A percentile compares a stretch with the other conserved stretches of the same genome.
Evolutionary conservation across 176 grass and related monocot species (phyloP).

Genomic region (Microstegium vimineum): DNA sequence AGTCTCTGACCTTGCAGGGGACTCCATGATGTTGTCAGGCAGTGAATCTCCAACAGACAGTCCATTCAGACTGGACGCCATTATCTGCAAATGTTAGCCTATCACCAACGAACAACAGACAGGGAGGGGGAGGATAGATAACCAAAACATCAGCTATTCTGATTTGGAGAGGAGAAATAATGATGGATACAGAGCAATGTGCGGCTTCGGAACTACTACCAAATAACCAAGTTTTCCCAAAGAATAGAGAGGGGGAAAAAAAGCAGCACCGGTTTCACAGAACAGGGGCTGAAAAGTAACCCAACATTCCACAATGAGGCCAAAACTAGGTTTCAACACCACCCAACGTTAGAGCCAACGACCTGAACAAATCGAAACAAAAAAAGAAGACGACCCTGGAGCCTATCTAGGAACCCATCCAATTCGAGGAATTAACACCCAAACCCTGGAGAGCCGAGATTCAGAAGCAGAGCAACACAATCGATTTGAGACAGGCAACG

Average conservation of each 20-base stretch:
- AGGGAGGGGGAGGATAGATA: too few species aligned
- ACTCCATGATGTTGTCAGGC: slow-evolving; percentile 82
- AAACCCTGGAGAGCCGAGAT: neutral
- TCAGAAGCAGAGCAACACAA: neutral
- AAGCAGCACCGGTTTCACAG: neutral
- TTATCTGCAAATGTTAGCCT: slow-evolving; percentile 15
- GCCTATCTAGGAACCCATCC: neutral
- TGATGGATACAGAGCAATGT: neutral
- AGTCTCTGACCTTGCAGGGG: slow-evolving; percentile 72
- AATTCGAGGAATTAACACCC: neutral
- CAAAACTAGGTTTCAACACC: neutral
- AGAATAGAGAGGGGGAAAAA: neutral
- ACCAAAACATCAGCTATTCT: neutral
- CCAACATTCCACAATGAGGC: neutral
- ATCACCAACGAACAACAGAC: neutral
- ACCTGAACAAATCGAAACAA: neutral
- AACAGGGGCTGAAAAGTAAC: neutral
- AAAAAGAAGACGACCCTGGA: neutral
- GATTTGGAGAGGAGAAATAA: neutral
- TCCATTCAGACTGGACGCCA: slow-evolving; percentile 66
- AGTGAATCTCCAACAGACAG: slow-evolving; percentile 84
- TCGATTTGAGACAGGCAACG: neutral
- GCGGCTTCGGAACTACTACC: neutral
- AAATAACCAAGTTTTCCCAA: neutral
- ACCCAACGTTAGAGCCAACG: neutral